A percentile compares a stretch with the other conserved stretches of the same genome.
phyloP scores from a whole-genome alignment of 2,329 filamentous ascomycete genomes.

The Didymella pinodella region DNA sequence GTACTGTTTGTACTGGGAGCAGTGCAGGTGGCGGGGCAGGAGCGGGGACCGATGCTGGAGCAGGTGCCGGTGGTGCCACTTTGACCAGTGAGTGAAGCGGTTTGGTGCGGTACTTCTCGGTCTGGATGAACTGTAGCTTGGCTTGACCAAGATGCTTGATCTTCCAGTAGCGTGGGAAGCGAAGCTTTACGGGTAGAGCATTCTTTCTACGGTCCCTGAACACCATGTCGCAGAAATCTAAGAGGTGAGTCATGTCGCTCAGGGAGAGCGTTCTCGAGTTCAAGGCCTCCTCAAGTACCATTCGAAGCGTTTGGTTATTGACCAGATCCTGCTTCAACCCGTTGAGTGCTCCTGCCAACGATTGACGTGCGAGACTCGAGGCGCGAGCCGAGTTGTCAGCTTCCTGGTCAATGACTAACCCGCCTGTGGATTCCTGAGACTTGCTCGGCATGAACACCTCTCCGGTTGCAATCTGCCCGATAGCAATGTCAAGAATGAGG shows the following conservation, averaged over 20 bases:
- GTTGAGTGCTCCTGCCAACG: slow-evolving; percentile 64
- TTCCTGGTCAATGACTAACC: slow-evolving; percentile 67
- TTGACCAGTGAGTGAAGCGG: slow-evolving; percentile 23
- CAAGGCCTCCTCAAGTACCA: slow-evolving; percentile 65
- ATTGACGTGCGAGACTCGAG: slow-evolving; percentile 63
- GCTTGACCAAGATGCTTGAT: slow-evolving; percentile 62
- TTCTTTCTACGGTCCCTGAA: slow-evolving; percentile 59
- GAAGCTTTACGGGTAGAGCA: slow-evolving; percentile 59
- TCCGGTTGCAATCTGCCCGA: slow-evolving; percentile 68
- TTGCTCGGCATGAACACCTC: slow-evolving; percentile 49
- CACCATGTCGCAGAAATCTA: slow-evolving; percentile 65
- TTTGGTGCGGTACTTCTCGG: slow-evolving; percentile 32
- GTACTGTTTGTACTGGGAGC: background rate
- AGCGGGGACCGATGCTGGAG: slow-evolving; percentile 3
- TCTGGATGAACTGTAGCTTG: slow-evolving; percentile 42
- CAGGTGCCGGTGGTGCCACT: slow-evolving; percentile 20
- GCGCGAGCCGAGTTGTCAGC: slow-evolving; percentile 53
- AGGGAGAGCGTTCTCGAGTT: slow-evolving; percentile 59
- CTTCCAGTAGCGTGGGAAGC: slow-evolving; percentile 65
- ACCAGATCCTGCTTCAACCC: slow-evolving; percentile 64
- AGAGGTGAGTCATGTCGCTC: slow-evolving; percentile 63
- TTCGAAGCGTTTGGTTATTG: slow-evolving; percentile 58
- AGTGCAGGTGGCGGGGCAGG: slow-evolving; percentile 3
- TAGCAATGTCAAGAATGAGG: slow-evolving; percentile 61
- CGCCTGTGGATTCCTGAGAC: slow-evolving; percentile 46